Conservation (phyloP, 2,329 filamentous ascomycete species). For the Sphaerulina populicola region DNA sequence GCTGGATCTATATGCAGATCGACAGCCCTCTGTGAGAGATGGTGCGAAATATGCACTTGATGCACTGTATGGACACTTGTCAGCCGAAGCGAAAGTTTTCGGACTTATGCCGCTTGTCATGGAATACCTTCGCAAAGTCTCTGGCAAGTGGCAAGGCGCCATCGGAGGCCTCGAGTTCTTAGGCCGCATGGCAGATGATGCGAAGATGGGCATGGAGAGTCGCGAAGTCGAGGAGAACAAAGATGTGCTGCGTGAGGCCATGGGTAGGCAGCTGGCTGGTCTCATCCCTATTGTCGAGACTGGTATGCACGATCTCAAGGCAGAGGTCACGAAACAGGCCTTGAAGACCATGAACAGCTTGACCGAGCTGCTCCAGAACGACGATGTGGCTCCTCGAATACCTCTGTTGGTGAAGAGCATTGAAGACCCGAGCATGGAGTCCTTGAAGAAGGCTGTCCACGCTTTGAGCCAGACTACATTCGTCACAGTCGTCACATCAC, state of each 20-base stretch:
- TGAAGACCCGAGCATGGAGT: slow-evolving; percentile 83
- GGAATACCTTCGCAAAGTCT: slow-evolving; percentile 69
- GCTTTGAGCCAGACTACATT: slow-evolving; percentile 97
- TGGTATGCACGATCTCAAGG: slow-evolving; percentile 94
- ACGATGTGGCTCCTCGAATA: slow-evolving; percentile 88
- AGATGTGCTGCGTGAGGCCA: slow-evolving; percentile 78
- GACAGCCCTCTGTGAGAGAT: slow-evolving; percentile 79
- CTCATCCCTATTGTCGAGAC: slow-evolving; percentile 85
- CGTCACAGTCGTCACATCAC: slow-evolving; percentile 89
- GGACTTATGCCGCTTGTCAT: slow-evolving; percentile 70
- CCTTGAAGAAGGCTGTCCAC: slow-evolving; percentile 90
- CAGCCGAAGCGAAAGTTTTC: slow-evolving; percentile 71
- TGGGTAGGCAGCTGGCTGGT: slow-evolving; percentile 78
- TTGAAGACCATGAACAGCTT: slow-evolving; percentile 84
- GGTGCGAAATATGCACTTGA: slow-evolving; percentile 91
- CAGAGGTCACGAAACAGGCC: slow-evolving; percentile 79
- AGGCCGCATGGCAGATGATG: slow-evolving; percentile 90
- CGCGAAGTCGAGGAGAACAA: slow-evolving; percentile 80
- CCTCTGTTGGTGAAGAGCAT: slow-evolving; percentile 89
- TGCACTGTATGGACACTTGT: slow-evolving; percentile 70
- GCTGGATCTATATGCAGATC: slow-evolving; percentile 81
- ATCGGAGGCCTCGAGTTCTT: slow-evolving; percentile 78
- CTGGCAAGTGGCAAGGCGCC: slow-evolving; percentile 95
- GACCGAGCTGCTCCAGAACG: slow-evolving; percentile 84
- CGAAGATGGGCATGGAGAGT: slow-evolving; percentile 73